Percentiles rank a stretch among this genome's conserved stretches.
Conservation (phyloP, 305 asterid genomes). For the Fraxinus floribunda region DNA sequence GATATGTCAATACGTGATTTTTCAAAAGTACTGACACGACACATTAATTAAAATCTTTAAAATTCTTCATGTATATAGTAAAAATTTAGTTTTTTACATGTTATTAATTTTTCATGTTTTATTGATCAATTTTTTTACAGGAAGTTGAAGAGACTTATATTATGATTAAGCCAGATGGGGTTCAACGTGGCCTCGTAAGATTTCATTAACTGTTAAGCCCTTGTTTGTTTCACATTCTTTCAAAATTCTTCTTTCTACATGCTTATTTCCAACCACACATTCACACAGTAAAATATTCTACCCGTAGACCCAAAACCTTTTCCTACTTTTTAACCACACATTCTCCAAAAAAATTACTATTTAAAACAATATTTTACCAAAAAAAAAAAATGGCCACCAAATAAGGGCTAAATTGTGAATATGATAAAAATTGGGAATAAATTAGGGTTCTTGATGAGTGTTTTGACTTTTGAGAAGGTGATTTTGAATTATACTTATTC, state of each 20-base stretch:
- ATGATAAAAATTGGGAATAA: background rate
- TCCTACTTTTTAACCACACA: too few relatives aligned
- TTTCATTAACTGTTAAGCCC: background rate
- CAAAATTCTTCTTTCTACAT: too few relatives aligned
- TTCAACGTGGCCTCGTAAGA: slow-evolving; percentile 84
- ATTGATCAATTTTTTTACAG: slow-evolving; percentile 24
- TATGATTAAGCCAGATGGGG: slow-evolving; percentile 97
- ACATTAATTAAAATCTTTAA: too few relatives aligned
- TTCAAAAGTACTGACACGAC: background rate
- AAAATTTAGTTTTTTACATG: too few relatives aligned
- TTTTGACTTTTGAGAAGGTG: background rate
- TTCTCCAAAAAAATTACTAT: too few relatives aligned
- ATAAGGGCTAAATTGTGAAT: background rate
- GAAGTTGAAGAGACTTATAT: slow-evolving; percentile 77
- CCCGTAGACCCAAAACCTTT: too few relatives aligned
- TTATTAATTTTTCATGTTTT: background rate
- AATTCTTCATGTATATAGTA: background rate
- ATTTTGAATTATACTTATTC: background rate
- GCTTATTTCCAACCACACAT: too few relatives aligned
- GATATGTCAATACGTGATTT: background rate
- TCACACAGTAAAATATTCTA: too few relatives aligned
- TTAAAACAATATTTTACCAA: too few relatives aligned
- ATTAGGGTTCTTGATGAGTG: background rate
- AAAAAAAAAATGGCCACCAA: background rate
- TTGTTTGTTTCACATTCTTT: background rate